phyloP scores from a whole-genome alignment of 345 rosid species.

The Psidium guajava region DNA sequence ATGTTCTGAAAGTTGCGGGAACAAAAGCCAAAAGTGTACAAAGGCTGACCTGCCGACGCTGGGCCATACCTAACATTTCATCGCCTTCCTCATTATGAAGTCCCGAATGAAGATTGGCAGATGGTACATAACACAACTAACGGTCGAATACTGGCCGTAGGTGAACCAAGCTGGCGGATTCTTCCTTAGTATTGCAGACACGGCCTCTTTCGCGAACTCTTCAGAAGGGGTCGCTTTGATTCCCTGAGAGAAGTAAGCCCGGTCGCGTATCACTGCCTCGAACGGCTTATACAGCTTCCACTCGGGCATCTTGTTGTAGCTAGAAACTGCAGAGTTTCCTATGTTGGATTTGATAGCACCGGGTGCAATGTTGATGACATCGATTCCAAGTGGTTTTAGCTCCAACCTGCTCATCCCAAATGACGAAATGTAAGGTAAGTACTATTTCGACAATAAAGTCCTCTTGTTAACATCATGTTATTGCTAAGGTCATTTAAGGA shows the following conservation, averaged over 20 bases:
- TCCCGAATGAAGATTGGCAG: conserved; percentile 56
- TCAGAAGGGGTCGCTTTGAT: conserved; percentile 50
- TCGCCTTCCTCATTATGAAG: conserved; percentile 25
- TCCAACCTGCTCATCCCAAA: conserved; percentile 47
- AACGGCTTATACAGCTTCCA: conserved; percentile 69
- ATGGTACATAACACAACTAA: conserved; percentile 45
- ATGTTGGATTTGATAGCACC: conserved; percentile 82
- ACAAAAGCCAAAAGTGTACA: neutral
- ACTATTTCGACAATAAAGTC: neutral
- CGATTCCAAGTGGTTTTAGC: conserved; percentile 65
- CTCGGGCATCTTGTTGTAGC: conserved; percentile 60
- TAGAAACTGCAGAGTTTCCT: conserved; percentile 44
- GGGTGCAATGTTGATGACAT: conserved; percentile 63
- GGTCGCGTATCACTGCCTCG: conserved; percentile 39
- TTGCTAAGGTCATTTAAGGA: neutral
- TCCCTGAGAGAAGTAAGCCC: conserved; percentile 50
- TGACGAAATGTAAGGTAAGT: neutral
- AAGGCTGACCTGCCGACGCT: neutral
- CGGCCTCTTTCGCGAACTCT: conserved; percentile 61
- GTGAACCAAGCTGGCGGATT: conserved; percentile 82
- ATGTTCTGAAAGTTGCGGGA: neutral
- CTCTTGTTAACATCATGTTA: neutral
- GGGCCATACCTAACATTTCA: conserved; percentile 24
- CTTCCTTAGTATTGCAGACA: conserved; percentile 38
- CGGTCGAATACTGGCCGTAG: conserved; percentile 46